phyloP scores from a whole-genome alignment of 129 eudicot genomes.

The Gnaphalium uliginosum region DNA sequence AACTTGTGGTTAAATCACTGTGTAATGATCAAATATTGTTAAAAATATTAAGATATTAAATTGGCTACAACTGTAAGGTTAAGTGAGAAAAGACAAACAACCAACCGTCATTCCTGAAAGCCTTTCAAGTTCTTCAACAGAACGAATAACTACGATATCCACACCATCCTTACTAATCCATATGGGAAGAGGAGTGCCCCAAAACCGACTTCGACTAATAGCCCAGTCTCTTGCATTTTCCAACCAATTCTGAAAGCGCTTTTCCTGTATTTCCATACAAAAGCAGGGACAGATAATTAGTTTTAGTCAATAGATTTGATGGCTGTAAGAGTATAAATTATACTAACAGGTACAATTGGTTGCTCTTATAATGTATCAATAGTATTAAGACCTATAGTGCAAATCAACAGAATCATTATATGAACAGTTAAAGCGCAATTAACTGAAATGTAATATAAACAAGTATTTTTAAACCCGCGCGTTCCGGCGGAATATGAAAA shows the following conservation, averaged over 20 bases:
- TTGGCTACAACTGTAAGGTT: neutral
- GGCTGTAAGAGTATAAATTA: neutral
- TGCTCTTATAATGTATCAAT: neutral
- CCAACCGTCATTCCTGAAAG: slow-evolving; percentile 69
- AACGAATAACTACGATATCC: slow-evolving; percentile 65
- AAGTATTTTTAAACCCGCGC: too few species aligned
- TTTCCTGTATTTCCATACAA: slow-evolving; percentile 48
- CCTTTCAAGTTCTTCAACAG: slow-evolving; percentile 65
- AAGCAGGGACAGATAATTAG: neutral
- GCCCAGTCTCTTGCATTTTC: slow-evolving; percentile 92
- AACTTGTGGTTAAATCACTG: neutral
- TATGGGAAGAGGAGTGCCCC: slow-evolving; percentile 90
- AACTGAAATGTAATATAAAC: neutral
- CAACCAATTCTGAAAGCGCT: slow-evolving; percentile 84
- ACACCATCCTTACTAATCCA: slow-evolving; percentile 91
- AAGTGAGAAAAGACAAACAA: neutral
- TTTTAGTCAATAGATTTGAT: neutral
- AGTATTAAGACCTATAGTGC: neutral
- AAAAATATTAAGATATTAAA: neutral
- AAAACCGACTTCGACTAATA: slow-evolving; percentile 79
- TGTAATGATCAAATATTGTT: neutral
- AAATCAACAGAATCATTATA: neutral
- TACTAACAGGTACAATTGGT: neutral
- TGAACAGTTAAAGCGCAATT: neutral
- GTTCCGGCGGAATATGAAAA: too few species aligned